Evolutionary conservation across 306 rosid species (phyloP).

Genomic region (Luffa aegyptiaca): DNA sequence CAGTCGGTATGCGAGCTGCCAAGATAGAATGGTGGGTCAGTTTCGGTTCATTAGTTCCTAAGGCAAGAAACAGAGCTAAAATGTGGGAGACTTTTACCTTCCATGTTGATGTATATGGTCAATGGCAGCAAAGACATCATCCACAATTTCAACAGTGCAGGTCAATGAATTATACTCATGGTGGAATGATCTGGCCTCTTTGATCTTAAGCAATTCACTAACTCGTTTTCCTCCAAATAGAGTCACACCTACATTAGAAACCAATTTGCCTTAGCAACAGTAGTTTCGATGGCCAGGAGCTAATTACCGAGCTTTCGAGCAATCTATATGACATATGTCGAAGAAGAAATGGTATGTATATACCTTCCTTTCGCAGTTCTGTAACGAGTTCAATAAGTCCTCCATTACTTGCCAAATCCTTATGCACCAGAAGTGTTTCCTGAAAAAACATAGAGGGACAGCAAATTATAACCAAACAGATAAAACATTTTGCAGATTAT

Average conservation of each 20-base stretch:
- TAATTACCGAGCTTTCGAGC: not conserved
- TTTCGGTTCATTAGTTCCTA: not conserved
- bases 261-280: not conserved
- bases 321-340: not conserved
- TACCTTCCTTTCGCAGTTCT: conserved; percentile 62
- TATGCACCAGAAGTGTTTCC: conserved; percentile 90
- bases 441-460: conserved; percentile 18
- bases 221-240: conserved; percentile 72
- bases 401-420: conserved; percentile 42
- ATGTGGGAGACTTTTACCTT: conserved; percentile 28
- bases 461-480: not conserved
- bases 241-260: conserved; percentile 47
- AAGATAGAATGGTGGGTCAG: not conserved
- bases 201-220: conserved; percentile 36
- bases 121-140: conserved; percentile 63
- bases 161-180: conserved; percentile 68
- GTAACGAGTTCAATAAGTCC: conserved; percentile 36
- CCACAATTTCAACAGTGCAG: conserved; percentile 79
- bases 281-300: not conserved
- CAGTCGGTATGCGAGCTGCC: conserved; percentile 81
- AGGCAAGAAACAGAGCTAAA: not conserved
- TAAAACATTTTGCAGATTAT: not conserved
- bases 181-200: conserved; percentile 43
- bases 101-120: conserved; percentile 65
- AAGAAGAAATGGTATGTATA: conserved; percentile 1